Evolutionary conservation across 805 yeast genomes (phyloP).

Genomic region (Teunomyces aglyptinius): DNA sequence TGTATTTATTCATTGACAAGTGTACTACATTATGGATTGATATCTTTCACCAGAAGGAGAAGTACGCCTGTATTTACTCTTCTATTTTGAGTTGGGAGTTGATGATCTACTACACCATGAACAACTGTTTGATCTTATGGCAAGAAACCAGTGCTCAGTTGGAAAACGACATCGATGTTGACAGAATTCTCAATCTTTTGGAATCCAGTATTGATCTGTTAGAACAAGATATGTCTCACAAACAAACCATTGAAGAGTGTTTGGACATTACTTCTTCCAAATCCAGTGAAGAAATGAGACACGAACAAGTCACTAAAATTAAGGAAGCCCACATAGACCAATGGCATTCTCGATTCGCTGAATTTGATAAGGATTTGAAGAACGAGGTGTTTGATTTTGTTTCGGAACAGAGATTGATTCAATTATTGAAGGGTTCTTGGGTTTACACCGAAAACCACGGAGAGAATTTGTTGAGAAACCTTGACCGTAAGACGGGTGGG

Average conservation of each 20-base stretch:
- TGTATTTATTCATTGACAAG: conserved; percentile 38
- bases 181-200: conserved; percentile 48
- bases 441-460: conserved; percentile 62
- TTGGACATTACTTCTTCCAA: conserved; percentile 39
- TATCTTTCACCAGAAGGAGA: conserved; percentile 25
- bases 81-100: conserved; percentile 51
- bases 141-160: conserved; percentile 53
- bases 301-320: conserved; percentile 47
- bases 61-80: conserved; percentile 38
- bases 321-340: conserved; percentile 31
- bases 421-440: conserved; percentile 78
- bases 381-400: conserved; percentile 68
- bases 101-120: conserved; percentile 56
- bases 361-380: conserved; percentile 50
- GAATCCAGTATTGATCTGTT: conserved; percentile 25
- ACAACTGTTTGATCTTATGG: conserved; percentile 62
- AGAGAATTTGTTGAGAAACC: conserved; percentile 25
- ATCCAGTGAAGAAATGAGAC: conserved; percentile 51
- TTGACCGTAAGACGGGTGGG: conserved; percentile 16
- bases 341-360: conserved; percentile 48
- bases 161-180: conserved; percentile 47
- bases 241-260: conserved; percentile 41
- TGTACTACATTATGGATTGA: conserved; percentile 37
- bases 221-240: conserved; percentile 23
- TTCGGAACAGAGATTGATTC: conserved; percentile 69